Evolutionary conservation across 2,329 filamentous ascomycete species (phyloP).

Genomic region (Orbilia ellipsospora): DNA sequence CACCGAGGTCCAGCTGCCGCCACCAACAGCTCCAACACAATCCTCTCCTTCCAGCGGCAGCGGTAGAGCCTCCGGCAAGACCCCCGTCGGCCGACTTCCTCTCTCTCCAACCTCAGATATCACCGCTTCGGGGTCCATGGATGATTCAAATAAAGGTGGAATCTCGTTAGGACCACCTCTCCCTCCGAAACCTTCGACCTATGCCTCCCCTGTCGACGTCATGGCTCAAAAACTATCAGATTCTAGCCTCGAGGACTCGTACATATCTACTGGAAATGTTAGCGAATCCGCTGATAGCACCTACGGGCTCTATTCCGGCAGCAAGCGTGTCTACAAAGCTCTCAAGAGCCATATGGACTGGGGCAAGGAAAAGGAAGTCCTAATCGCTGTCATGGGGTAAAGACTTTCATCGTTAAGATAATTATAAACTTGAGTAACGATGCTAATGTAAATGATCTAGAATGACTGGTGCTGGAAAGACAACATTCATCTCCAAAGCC

Average conservation of each 20-base stretch:
- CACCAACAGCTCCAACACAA: constrained; percentile 53
- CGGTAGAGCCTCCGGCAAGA: constrained; percentile 9
- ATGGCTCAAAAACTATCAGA: constrained; percentile 28
- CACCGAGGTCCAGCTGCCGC: constrained; percentile 27
- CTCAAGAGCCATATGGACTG: constrained; percentile 43
- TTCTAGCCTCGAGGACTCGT: constrained; percentile 35
- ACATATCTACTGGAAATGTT: constrained; percentile 32
- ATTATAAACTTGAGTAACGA: constrained; percentile 1
- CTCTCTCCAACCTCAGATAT: constrained; percentile 3
- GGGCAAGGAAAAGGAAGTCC: constrained; percentile 53
- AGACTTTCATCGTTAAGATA: background rate
- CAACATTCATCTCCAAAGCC: constrained; percentile 62
- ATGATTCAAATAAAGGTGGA: background rate
- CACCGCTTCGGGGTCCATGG: background rate
- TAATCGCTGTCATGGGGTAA: constrained; percentile 59
- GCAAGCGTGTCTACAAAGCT: constrained; percentile 29
- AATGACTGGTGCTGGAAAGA: constrained; percentile 63
- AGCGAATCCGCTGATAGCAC: constrained; percentile 30
- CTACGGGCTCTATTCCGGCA: constrained; percentile 24
- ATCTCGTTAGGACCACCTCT: constrained; percentile 22
- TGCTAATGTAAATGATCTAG: constrained; percentile 45
- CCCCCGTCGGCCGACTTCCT: constrained; percentile 13
- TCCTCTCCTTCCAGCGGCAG: constrained; percentile 36
- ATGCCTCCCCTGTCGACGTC: constrained; percentile 30
- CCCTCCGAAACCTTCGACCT: constrained; percentile 42